Evolutionary conservation across 129 eudicot species (phyloP), one percentile per base, ranked within the genome.

Genomic region (Flaveria bidentis): DNA sequence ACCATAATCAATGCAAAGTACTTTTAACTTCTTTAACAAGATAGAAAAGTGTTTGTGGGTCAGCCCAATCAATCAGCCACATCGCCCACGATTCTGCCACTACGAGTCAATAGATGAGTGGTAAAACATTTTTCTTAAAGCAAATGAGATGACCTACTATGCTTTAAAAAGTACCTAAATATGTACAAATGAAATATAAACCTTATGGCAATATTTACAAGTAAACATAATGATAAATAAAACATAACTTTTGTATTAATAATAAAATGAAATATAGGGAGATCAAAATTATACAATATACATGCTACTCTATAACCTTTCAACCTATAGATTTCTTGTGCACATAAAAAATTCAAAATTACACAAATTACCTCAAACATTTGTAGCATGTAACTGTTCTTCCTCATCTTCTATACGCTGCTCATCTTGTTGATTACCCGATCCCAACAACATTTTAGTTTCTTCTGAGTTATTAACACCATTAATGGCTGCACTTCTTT

Each of bases 401-500:
- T 81, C 88, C 66, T 81, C 88, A 41, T 84, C 85, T 53, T 78
- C 85, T 28, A 56, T 33, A 47, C 25, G 64, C 52, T 68, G 72
- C 49, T 67, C 80, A 36, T 46, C 78, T 30, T 30, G 76, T 56
- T 66, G 49, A 65, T 69, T 76, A 70, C 71, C 70, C 10, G 86
- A 46, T 41, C 66, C 85, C 78, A 84, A 69, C 85, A 89, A 78
- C 13, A 53, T 25, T 69, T 64, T 75, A 70, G 58, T 75, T 50
- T 78, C 78, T 70, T 81, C 85, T 0, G 72, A 36, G 74, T 70
- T 76, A 55, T 67, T 77, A 80, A 71, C 85, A 52, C 83, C 78
- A 68, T 61, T 77, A 58, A 80, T 44, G 36, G 67, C 56, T 16
- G 92, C 89, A 83, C 85, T 91, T 78, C 96, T 86, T 80, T 95